These are phyloP conservation scores for Aspergillus pseudotamarii DNA, from an alignment of 2,329 filamentous ascomycete genomes.

Conservation along the genomic window DNA sequence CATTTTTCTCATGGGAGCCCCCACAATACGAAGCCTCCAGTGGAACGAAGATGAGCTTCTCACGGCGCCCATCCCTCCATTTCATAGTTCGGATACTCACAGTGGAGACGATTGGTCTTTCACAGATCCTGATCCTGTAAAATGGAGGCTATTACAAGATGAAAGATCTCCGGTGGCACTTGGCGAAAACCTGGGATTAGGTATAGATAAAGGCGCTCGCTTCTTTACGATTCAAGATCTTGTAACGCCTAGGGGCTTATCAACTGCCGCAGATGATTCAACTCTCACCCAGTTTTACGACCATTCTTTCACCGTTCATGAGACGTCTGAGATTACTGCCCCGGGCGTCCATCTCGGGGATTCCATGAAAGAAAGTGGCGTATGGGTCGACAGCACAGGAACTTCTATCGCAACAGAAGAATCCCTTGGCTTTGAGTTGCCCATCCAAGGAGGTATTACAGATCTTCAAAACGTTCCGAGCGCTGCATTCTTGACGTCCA, in stretches of 20 bases:
- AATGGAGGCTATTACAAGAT: slow-evolving; percentile 35
- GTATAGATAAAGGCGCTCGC: slow-evolving; percentile 16
- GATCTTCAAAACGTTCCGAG: slow-evolving; percentile 72
- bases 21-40: slow-evolving; percentile 54
- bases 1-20: slow-evolving; percentile 65
- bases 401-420: slow-evolving; percentile 22
- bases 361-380: slow-evolving; percentile 29
- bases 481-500: slow-evolving; percentile 64
- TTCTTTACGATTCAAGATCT: slow-evolving; percentile 38
- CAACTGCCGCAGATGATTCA: slow-evolving; percentile 31
- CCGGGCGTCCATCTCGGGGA: slow-evolving; percentile 25
- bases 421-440: slow-evolving; percentile 18
- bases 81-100: slow-evolving; percentile 19
- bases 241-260: slow-evolving; percentile 15
- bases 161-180: slow-evolving; percentile 11
- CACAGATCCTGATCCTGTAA: slow-evolving; percentile 20
- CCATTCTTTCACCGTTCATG: slow-evolving; percentile 73
- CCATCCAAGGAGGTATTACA: slow-evolving; percentile 54
- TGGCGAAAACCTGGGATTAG: neutral
- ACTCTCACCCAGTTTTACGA: slow-evolving; percentile 71
- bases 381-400: slow-evolving; percentile 22
- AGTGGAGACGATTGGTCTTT: slow-evolving; percentile 11
- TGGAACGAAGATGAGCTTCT: slow-evolving; percentile 60
- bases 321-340: slow-evolving; percentile 48
- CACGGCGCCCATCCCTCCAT: slow-evolving; percentile 46